A percentile compares a stretch with the other conserved stretches of the same genome.
Evolutionary conservation across 164 flowering plant species (phyloP).

Genomic region (Liriodendron chinense): DNA sequence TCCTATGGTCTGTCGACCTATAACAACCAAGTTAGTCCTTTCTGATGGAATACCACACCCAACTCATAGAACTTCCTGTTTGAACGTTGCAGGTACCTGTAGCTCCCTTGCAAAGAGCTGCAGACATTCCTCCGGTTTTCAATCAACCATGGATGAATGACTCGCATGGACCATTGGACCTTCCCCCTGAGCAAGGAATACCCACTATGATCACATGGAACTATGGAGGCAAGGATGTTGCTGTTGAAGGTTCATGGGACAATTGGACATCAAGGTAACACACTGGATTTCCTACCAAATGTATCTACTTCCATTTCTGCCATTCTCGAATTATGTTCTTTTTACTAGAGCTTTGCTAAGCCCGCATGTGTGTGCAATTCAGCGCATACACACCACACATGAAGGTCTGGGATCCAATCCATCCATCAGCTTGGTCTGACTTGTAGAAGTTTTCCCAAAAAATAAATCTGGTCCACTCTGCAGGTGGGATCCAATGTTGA

Average conservation of each 20-base stretch:
- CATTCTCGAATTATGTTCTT: too few relatives aligned
- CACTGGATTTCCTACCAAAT: not conserved
- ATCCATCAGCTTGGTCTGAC: too few relatives aligned
- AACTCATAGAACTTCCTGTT: not conserved
- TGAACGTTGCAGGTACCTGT: constrained; percentile 54
- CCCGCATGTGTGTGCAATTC: too few relatives aligned
- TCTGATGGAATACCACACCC: not conserved
- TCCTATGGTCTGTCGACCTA: not conserved
- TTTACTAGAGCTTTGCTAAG: too few relatives aligned
- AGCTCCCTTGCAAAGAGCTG: constrained; percentile 54
- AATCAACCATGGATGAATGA: constrained; percentile 49
- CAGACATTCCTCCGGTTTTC: constrained; percentile 35
- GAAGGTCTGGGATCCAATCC: too few relatives aligned
- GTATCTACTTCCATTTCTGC: not conserved
- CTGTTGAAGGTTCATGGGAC: constrained; percentile 97
- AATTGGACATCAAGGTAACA: constrained; percentile 73
- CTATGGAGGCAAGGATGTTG: constrained; percentile 72
- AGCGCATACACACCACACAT: too few relatives aligned
- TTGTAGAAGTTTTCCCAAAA: too few relatives aligned
- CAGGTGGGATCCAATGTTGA: too few relatives aligned
- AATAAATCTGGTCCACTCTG: too few relatives aligned
- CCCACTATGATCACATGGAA: constrained; percentile 84
- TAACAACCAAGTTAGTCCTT: not conserved
- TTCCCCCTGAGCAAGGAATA: constrained; percentile 55
- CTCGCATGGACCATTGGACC: constrained; percentile 32